These are phyloP conservation scores for Symbiodinium pilosum DNA, from an alignment of 73 alveolate species.

Conservation along the genomic window DNA sequence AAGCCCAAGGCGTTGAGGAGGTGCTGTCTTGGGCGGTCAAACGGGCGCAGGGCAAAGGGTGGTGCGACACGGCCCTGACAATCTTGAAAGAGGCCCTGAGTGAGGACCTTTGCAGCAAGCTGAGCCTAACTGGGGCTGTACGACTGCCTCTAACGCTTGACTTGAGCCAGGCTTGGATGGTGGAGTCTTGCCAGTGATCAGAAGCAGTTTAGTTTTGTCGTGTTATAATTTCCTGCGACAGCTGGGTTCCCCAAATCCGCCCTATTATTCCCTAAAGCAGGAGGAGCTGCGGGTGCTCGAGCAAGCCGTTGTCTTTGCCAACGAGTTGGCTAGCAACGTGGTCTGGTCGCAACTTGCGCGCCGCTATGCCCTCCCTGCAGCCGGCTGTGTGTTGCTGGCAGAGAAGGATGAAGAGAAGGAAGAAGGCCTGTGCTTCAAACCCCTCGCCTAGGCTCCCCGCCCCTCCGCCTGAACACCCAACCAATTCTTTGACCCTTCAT, in stretches of 20 bases:
- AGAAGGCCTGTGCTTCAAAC: not conserved
- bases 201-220: no score
- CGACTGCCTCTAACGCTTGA: not conserved
- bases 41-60: not conserved
- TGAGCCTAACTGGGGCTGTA: not conserved
- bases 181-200: slow-evolving; percentile 6
- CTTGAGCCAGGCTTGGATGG: not conserved
- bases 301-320: not conserved
- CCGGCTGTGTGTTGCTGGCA: not conserved
- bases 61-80: slow-evolving; percentile 7
- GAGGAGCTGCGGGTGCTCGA: not conserved
- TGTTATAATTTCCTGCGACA: no score
- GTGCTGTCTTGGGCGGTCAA: not conserved
- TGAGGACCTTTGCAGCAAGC: not conserved
- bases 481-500: not conserved
- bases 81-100: not conserved
- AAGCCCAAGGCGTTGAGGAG: not conserved
- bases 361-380: not conserved
- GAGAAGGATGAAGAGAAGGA: not conserved
- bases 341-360: not conserved
- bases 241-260: no score
- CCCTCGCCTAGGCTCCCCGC: not conserved
- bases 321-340: not conserved
- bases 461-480: not conserved
- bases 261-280: no score